Percentiles rank a stretch among this genome's conserved stretches.
These are phyloP conservation scores for Moricandia moricandioides DNA, from an alignment of 345 rosid genomes.

Conservation along the genomic window DNA sequence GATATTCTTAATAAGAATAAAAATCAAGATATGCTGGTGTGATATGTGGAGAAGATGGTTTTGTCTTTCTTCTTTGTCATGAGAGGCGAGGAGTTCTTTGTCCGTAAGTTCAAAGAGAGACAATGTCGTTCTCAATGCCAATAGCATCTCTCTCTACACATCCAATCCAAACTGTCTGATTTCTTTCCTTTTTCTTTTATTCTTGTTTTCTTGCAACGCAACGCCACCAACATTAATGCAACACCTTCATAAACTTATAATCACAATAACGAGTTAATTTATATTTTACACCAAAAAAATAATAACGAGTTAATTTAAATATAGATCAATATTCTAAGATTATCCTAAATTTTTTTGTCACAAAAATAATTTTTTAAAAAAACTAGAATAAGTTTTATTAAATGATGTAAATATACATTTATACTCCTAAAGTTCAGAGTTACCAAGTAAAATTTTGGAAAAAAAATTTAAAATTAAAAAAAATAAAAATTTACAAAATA, in stretches of 20 bases:
- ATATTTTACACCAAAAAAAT: no score
- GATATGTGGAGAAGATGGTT: not conserved
- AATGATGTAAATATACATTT: no score
- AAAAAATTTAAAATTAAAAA: no score
- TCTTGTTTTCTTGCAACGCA: not conserved
- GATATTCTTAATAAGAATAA: not conserved
- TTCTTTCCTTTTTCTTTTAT: not conserved
- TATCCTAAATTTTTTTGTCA: no score
- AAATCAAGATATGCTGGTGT: not conserved
- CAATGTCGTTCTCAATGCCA: not conserved
- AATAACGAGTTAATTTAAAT: not conserved
- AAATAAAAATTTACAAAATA: no score
- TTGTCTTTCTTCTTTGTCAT: not conserved
- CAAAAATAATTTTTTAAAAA: no score
- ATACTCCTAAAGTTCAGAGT: no score
- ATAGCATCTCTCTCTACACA: not conserved
- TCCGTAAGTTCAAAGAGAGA: not conserved
- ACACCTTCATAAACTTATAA: not conserved
- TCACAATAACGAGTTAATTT: not conserved
- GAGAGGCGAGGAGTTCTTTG: not conserved
- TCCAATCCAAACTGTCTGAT: not conserved
- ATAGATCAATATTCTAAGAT: no score
- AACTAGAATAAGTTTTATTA: no score
- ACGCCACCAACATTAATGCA: not conserved
- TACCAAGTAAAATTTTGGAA: no score